Evolutionary conservation across 306 rosid species (phyloP).

Genomic region (Hippophae gyantsensis): DNA sequence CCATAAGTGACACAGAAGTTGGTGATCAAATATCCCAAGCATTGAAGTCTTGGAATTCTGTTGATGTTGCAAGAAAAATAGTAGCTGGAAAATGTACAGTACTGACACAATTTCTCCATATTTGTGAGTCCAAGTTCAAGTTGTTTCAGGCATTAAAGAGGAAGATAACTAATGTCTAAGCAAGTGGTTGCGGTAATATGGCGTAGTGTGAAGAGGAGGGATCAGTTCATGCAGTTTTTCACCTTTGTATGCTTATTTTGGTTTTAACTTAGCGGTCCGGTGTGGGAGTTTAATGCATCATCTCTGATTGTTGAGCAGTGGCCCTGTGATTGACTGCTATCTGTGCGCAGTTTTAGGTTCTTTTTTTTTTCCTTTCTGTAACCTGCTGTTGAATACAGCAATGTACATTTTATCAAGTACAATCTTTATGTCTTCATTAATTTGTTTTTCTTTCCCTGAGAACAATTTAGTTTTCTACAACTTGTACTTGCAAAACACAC

Average conservation of each 20-base stretch:
- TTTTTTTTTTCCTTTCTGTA: background rate
- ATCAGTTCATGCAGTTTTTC: conserved; percentile 8
- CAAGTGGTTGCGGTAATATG: conserved; percentile 7
- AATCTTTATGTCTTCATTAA: background rate
- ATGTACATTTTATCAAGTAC: conserved; percentile 1
- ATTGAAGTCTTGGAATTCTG: conserved; percentile 63
- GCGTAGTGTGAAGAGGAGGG: background rate
- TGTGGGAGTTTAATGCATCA: background rate
- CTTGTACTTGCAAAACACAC: no score
- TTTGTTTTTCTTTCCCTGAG: background rate
- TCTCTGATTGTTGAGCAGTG: conserved; percentile 1
- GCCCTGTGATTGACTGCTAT: conserved; percentile 1
- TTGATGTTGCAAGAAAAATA: conserved; percentile 67
- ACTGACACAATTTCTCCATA: conserved; percentile 43
- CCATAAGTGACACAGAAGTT: conserved; percentile 33
- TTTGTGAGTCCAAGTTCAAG: conserved; percentile 60
- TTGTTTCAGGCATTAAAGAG: conserved; percentile 48
- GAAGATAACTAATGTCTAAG: conserved; percentile 58
- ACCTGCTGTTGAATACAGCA: background rate
- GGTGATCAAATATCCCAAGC: conserved; percentile 56
- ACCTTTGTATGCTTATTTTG: background rate
- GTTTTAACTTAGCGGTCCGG: background rate
- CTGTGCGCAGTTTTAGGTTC: conserved; percentile 2
- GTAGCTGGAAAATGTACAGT: conserved; percentile 48
- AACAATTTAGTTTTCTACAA: background rate